phyloP scores from a whole-genome alignment of 352 stramenopile genomes.

The Aphanomyces stellatus region DNA sequence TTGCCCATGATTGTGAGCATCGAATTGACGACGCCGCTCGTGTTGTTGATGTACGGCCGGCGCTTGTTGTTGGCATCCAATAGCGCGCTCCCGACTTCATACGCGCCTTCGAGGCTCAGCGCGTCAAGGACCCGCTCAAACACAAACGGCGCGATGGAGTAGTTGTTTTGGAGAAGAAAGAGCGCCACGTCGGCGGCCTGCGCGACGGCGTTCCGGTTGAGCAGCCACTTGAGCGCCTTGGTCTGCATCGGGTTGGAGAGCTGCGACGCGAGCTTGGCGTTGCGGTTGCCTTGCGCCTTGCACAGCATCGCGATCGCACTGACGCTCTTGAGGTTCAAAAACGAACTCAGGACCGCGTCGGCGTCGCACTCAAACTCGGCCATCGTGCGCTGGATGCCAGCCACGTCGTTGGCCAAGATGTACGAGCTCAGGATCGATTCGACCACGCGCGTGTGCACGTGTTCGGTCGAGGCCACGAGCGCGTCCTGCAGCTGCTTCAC shows the following conservation, averaged over 20 bases:
- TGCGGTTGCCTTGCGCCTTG: background rate
- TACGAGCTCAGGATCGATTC: constrained; percentile 61
- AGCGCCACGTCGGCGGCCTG: constrained; percentile 3
- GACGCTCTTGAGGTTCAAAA: background rate
- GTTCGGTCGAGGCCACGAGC: background rate
- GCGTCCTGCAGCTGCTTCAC: constrained; percentile 46
- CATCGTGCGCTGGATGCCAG: constrained; percentile 32
- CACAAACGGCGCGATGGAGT: background rate
- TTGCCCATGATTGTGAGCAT: constrained; percentile 14
- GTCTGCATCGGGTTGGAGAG: constrained; percentile 9
- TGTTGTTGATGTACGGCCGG: constrained; percentile 2
- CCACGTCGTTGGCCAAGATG: constrained; percentile 43
- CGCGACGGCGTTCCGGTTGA: background rate
- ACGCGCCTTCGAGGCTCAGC: constrained; percentile 6
- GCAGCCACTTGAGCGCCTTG: constrained; percentile 15
- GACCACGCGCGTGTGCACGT: constrained; percentile 22
- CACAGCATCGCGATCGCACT: background rate
- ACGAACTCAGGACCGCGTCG: background rate
- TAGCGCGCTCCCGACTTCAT: background rate
- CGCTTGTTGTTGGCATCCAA: constrained; percentile 12
- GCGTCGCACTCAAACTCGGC: constrained; percentile 24
- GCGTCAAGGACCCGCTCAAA: constrained; percentile 12
- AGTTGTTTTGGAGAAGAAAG: constrained; percentile 15
- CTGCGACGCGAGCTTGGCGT: background rate
- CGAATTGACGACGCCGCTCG: constrained; percentile 10